phyloP scores from a whole-genome alignment of 345 rosid genomes.

The Isatis tinctoria region DNA sequence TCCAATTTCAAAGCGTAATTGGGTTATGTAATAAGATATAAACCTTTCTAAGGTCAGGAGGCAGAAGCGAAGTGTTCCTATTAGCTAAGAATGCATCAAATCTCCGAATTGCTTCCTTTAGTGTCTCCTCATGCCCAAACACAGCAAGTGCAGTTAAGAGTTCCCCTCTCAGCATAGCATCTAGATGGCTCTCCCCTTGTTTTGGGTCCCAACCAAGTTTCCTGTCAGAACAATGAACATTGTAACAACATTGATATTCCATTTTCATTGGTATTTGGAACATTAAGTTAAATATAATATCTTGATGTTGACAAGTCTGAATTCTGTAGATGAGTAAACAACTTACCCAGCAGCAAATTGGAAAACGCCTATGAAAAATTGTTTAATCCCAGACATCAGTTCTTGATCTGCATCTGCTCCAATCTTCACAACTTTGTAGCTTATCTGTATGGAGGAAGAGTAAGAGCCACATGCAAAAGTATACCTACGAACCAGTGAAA shows the following conservation, averaged over 20 bases:
- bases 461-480: slow-evolving; percentile 19
- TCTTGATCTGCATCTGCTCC: slow-evolving; percentile 70
- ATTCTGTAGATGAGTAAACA: background rate
- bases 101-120: slow-evolving; percentile 61
- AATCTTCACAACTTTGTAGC: slow-evolving; percentile 65
- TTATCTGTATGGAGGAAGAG: slow-evolving; percentile 50
- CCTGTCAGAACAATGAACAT: slow-evolving; percentile 36
- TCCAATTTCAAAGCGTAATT: background rate
- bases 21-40: slow-evolving; percentile 1
- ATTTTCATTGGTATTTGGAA: background rate
- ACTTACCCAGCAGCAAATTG: slow-evolving; percentile 71
- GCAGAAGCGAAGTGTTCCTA: slow-evolving; percentile 73
- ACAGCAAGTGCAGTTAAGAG: slow-evolving; percentile 70
- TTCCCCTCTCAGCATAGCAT: slow-evolving; percentile 95
- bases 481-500: background rate
- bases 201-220: slow-evolving; percentile 93
- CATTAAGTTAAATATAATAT: background rate
- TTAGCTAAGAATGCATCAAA: slow-evolving; percentile 72
- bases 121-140: slow-evolving; percentile 66
- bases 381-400: slow-evolving; percentile 47
- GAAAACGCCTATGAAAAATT: slow-evolving; percentile 58
- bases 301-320: background rate
- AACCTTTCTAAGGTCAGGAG: slow-evolving; percentile 89
- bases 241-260: background rate
- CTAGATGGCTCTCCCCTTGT: slow-evolving; percentile 84